Evolutionary conservation across 257 asterid genomes (phyloP).

Genomic region (Coffea canephora): DNA sequence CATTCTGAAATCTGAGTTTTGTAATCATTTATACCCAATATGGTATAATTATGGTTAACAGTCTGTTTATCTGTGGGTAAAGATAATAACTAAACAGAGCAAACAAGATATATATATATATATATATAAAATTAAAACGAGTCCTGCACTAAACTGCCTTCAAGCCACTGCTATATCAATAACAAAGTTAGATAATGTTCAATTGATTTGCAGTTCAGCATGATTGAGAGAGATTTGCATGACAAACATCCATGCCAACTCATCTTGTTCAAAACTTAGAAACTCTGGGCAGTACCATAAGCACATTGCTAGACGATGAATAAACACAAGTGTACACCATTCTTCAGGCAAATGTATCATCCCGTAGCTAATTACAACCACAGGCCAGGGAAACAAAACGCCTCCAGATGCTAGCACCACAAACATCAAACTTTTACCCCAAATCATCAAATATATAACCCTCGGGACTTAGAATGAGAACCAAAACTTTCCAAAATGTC

Average conservation of each 20-base stretch:
- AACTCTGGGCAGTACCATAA: background rate
- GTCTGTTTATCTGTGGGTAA: background rate
- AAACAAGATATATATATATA: background rate
- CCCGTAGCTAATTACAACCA: background rate
- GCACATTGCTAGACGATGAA: background rate
- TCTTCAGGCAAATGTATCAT: background rate
- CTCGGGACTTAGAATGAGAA: background rate
- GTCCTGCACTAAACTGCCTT: no score
- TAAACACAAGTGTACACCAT: no score
- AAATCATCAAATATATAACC: background rate
- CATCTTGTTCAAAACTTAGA: no score
- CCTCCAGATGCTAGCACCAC: background rate
- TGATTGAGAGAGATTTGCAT: no score
- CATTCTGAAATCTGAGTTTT: background rate
- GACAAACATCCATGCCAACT: background rate
- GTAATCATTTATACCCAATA: background rate
- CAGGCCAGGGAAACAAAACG: no score
- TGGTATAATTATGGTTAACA: background rate
- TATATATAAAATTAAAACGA: no score
- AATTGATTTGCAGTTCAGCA: no score
- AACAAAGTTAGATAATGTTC: no score
- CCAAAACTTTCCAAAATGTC: background rate
- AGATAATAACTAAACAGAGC: background rate
- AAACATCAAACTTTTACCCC: background rate
- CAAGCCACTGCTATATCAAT: no score